Evolutionary conservation across 2,329 filamentous ascomycete species (phyloP), one percentile per base, ranked within the genome.

Genomic region (Scopulariopsis brevicaulis): DNA sequence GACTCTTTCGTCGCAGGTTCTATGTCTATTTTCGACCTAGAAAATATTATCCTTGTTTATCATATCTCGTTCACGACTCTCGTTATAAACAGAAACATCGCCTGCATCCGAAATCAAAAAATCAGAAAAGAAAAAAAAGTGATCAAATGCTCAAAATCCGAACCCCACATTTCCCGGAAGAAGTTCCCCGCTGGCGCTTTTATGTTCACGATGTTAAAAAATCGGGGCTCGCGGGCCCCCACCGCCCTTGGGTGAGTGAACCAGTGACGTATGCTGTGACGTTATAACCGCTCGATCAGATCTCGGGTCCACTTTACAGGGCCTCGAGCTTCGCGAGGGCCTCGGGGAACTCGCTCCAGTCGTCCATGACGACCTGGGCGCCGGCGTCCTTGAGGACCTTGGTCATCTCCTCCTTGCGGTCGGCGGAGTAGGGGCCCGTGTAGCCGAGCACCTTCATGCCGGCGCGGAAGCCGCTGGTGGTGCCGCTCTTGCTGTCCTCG

Each of bases 401-500:
- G 61, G 78, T 78, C 83, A 90, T 89, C 71, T 86, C 80, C 54
- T 79, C 74, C 72, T 80, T 75, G 72, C 86, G 80, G 40, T 77
- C 77, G 20, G 74, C 73, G 12, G 56, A 35, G 72, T 93, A 94
- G 59, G 87, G 87, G 43, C 91, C 91, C 34, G 94, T 87, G 71
- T 96, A 96, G 58, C 86, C 91, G 65, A 96, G 84, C 62, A 87
- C 84, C 61, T 83, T 86, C 67, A 96, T 94, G 55, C 84, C 83
- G 20, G 91, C 91, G 60, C 88, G 81, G 66, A 85, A 84, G 59
- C 72, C 78, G 63, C 88, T 90, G 59, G 87, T 81, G 51, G 89
- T 88, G 61, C 91, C 91, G 64, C 86, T 90, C 80, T 89, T 90
- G 78, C 85, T 90, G 77, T 96, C 91, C 78, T 96, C 91, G 60